Percentiles rank a stretch among this genome's conserved stretches.
Evolutionary conservation across 306 rosid genomes (phyloP).

Genomic region (Sphenostylis stenocarpa): DNA sequence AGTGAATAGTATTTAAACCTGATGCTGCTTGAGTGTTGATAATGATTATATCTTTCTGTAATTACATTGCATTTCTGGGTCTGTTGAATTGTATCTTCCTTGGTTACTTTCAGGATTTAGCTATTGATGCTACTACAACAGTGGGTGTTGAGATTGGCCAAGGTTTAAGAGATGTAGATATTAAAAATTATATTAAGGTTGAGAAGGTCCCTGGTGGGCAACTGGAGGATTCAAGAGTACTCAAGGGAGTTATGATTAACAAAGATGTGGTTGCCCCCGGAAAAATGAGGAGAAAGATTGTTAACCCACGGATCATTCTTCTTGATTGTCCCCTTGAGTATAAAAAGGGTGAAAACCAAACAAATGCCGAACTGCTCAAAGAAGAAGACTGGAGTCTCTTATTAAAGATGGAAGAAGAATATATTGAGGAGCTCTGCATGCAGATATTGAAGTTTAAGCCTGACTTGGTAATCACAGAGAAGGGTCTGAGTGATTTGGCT

Average conservation of each 20-base stretch:
- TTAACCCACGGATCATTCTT: constrained; percentile 86
- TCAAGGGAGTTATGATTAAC: constrained; percentile 90
- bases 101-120: constrained; percentile 66
- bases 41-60: neutral
- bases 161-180: constrained; percentile 90
- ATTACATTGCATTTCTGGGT: constrained; percentile 5
- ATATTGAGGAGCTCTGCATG: constrained; percentile 76
- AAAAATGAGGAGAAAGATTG: constrained; percentile 93
- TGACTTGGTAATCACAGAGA: constrained; percentile 87
- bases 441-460: constrained; percentile 92
- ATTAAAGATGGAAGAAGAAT: constrained; percentile 88
- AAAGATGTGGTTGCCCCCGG: constrained; percentile 95
- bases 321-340: constrained; percentile 91
- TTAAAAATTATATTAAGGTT: constrained; percentile 90
- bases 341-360: constrained; percentile 95
- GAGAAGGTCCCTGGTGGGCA: constrained; percentile 95
- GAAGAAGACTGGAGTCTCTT: constrained; percentile 95
- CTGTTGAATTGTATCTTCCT: constrained; percentile 18
- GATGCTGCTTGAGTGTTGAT: neutral
- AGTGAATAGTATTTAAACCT: constrained; percentile 10
- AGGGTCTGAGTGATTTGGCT: constrained; percentile 97
- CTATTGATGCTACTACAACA: constrained; percentile 87
- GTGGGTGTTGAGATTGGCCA: constrained; percentile 91
- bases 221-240: constrained; percentile 84
- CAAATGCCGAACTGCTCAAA: constrained; percentile 85